Conservation (phyloP, 1,139 yeast species). For the Pneumocystis carinii region DNA sequence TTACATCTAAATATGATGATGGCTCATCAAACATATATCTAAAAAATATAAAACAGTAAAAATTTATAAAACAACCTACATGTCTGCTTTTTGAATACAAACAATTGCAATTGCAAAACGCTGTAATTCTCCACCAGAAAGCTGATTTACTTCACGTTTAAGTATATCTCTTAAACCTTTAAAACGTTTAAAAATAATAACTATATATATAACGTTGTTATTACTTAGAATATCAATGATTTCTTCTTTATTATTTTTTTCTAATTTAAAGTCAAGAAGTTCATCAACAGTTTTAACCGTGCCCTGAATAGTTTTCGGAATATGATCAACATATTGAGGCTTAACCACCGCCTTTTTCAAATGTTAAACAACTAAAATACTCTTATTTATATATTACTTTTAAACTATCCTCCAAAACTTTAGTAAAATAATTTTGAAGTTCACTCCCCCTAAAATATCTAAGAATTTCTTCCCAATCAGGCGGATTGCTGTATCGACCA, state of each 20-base stretch:
- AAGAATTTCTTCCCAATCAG: constrained; percentile 91
- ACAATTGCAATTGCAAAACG: constrained; percentile 97
- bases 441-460: constrained; percentile 91
- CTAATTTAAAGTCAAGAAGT: constrained; percentile 44
- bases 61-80: constrained; percentile 19
- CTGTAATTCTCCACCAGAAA: constrained; percentile 97
- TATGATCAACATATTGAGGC: constrained; percentile 95
- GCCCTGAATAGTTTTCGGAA: constrained; percentile 89
- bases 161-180: constrained; percentile 62
- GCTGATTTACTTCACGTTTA: constrained; percentile 70
- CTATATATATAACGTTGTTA: constrained; percentile 30
- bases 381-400: background rate
- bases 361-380: background rate
- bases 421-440: constrained; percentile 87
- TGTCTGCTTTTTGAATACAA: constrained; percentile 86
- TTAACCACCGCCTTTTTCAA: constrained; percentile 66
- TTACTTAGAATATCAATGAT: constrained; percentile 18
- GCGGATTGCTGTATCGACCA: constrained; percentile 88
- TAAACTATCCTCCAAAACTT: constrained; percentile 80
- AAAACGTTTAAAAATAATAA: constrained; percentile 45
- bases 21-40: constrained; percentile 96
- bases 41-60: background rate
- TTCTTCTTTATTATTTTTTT: constrained; percentile 18
- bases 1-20: constrained; percentile 91
- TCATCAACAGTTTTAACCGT: constrained; percentile 79